Percentiles rank a stretch among this genome's conserved stretches.
phyloP scores from a whole-genome alignment of 2,329 filamentous ascomycete genomes.

The Cytospora mali region DNA sequence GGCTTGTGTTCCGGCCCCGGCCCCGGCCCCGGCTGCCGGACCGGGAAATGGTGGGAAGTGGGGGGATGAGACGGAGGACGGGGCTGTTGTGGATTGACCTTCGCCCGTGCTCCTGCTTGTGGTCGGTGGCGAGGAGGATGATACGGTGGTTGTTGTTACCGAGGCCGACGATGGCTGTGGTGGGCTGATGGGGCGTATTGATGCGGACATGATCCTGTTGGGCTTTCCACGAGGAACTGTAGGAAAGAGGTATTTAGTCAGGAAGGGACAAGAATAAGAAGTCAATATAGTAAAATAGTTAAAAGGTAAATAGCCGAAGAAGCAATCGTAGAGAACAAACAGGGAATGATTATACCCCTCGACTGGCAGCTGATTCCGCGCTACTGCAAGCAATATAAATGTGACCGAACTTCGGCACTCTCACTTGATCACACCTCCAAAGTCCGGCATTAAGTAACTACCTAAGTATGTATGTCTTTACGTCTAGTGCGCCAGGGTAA shows the following conservation, averaged over 20 bases:
- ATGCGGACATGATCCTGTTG: slow-evolving; percentile 21
- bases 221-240: too few relatives aligned
- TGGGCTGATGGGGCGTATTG: slow-evolving; percentile 24
- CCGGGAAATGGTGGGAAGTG: slow-evolving; percentile 8
- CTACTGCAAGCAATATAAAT: neutral
- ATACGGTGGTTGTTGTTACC: slow-evolving; percentile 27
- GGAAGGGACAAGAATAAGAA: neutral
- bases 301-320: too few relatives aligned
- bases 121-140: slow-evolving; percentile 24
- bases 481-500: too few relatives aligned
- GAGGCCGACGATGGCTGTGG: slow-evolving; percentile 27
- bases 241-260: neutral
- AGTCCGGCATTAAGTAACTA: too few relatives aligned
- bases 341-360: neutral
- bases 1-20: slow-evolving; percentile 8
- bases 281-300: neutral
- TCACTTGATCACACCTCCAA: too few relatives aligned
- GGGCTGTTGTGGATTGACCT: slow-evolving; percentile 24
- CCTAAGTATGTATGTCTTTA: too few relatives aligned
- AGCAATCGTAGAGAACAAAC: slow-evolving; percentile 7
- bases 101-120: slow-evolving; percentile 24
- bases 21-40: neutral
- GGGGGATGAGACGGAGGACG: slow-evolving; percentile 27
- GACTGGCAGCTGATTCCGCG: neutral
- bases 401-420: neutral